phyloP scores from a whole-genome alignment of 2,329 filamentous ascomycete species.

The Exophiala aquamarina region DNA sequence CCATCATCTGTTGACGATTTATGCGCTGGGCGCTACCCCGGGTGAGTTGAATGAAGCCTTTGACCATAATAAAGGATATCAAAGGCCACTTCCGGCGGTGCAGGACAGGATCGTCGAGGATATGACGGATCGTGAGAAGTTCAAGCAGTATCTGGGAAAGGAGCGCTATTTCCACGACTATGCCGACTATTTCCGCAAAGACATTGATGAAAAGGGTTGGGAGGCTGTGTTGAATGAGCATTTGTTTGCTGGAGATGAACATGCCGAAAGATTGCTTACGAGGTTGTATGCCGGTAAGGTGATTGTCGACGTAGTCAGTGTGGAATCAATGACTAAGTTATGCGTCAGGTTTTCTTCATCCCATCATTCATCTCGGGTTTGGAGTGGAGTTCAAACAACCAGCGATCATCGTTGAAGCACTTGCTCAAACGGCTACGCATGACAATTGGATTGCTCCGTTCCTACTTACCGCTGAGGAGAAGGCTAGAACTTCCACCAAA shows the following conservation, averaged over 20 bases:
- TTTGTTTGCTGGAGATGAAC: conserved; percentile 65
- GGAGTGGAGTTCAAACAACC: conserved; percentile 76
- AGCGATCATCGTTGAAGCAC: conserved; percentile 70
- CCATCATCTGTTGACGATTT: conserved; percentile 26
- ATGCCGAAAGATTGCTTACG: conserved; percentile 67
- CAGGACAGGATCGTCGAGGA: conserved; percentile 54
- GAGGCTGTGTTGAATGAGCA: conserved; percentile 49
- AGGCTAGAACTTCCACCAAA: conserved; percentile 34
- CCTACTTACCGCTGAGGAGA: conserved; percentile 49
- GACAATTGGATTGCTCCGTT: conserved; percentile 29
- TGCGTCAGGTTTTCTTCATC: conserved; percentile 63
- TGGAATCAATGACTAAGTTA: background rate
- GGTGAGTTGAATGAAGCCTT: conserved; percentile 64
- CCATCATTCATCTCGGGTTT: conserved; percentile 79
- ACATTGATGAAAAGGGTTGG: conserved; percentile 67
- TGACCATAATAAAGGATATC: conserved; percentile 65
- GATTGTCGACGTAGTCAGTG: background rate
- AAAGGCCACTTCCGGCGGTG: conserved; percentile 53
- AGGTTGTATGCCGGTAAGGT: conserved; percentile 64
- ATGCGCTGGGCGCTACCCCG: conserved; percentile 63
- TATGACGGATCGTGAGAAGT: conserved; percentile 58
- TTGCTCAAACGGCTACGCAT: conserved; percentile 73
- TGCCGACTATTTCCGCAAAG: conserved; percentile 70
- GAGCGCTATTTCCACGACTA: conserved; percentile 70
- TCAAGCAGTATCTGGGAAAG: conserved; percentile 62